Evolutionary conservation across 2,329 filamentous ascomycete genomes (phyloP), one percentile per base, ranked within the genome.

Genomic region (Apiospora pterosperma): DNA sequence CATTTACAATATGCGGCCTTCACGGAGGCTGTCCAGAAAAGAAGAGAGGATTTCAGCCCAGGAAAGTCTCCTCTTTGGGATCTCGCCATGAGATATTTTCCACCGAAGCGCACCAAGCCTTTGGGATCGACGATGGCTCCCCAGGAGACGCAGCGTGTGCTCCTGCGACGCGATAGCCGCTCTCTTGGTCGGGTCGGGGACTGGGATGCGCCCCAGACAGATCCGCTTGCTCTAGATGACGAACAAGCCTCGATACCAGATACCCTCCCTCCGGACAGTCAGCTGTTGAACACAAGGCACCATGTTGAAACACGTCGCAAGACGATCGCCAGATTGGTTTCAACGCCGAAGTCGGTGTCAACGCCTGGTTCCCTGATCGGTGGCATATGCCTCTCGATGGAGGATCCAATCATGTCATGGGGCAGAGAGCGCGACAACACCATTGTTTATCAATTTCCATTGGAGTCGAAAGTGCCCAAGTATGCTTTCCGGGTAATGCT

Each of bases 401-500:
- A 87, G 12, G 84, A 87, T 44, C 87, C 88, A 4, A 78, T 92
- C 69, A 88, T 90, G 0, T 90, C 89, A 0, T 98, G 93, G 88
- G 95, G 95, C 36, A 88, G 95, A 31, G 86, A 86, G 0, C 80
- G 78, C 0, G 81, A 84, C 23, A 94, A 93, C 70, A 95, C 90
- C 0, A 78, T 89, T 36, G 81, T 89, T 2, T 92, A 93, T 71
- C 77, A 84, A 1, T 81, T 89, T 59, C 79, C 76, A 36, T 78
- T 80, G 28, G 92, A 97, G 69, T 84, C 82, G 2, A 89, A 89
- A 19, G 87, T 98, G 39, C 92, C 94, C 1, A 95, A 95, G 73
- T 89, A 90, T 67, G 93, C 92, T 0, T 88, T 97, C 70, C 90
- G 92, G 71, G 81, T 97, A 41, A 82, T 92, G 38, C 86, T 96